phyloP scores from a whole-genome alignment of 169 alveolate species.

The Theileria luwenshuni region DNA sequence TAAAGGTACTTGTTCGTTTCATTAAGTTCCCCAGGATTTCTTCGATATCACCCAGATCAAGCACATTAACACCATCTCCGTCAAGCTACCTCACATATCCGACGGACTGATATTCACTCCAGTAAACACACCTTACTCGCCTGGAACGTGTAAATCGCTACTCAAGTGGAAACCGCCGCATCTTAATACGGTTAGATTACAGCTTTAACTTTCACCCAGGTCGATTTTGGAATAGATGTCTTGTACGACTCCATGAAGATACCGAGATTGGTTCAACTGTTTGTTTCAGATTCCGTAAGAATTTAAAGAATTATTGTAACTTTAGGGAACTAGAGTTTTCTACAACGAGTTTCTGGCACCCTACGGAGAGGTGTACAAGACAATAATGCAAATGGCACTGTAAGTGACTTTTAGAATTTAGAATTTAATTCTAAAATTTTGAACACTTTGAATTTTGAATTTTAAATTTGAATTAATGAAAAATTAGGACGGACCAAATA shows the following conservation, averaged over 20 bases:
- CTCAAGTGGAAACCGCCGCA: slow-evolving; percentile 96
- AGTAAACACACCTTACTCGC: slow-evolving; percentile 86
- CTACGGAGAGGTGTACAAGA: slow-evolving; percentile 81
- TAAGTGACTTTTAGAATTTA: slow-evolving; percentile 24
- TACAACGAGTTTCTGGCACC: slow-evolving; percentile 82
- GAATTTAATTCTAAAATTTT: slow-evolving; percentile 51
- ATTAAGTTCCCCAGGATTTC: slow-evolving; percentile 83
- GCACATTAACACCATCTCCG: slow-evolving; percentile 78
- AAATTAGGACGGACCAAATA: slow-evolving; percentile 62
- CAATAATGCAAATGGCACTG: slow-evolving; percentile 74
- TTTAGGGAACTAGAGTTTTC: slow-evolving; percentile 76
- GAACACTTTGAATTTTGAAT: slow-evolving; percentile 7
- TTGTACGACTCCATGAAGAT: slow-evolving; percentile 63
- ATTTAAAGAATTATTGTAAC: not conserved
- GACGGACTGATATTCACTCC: slow-evolving; percentile 96
- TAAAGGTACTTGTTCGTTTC: slow-evolving; percentile 20
- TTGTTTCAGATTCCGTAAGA: slow-evolving; percentile 50
- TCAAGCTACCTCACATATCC: slow-evolving; percentile 89
- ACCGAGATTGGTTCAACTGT: slow-evolving; percentile 71
- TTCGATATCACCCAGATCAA: slow-evolving; percentile 83
- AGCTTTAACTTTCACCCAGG: slow-evolving; percentile 29
- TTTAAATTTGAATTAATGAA: slow-evolving; percentile 35
- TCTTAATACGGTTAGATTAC: slow-evolving; percentile 80
- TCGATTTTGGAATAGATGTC: slow-evolving; percentile 86
- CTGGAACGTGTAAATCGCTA: slow-evolving; percentile 92